Evolutionary conservation across 1,139 yeast species (phyloP), one percentile per base, ranked within the genome.

Genomic region (Geotrichum armillariae): DNA sequence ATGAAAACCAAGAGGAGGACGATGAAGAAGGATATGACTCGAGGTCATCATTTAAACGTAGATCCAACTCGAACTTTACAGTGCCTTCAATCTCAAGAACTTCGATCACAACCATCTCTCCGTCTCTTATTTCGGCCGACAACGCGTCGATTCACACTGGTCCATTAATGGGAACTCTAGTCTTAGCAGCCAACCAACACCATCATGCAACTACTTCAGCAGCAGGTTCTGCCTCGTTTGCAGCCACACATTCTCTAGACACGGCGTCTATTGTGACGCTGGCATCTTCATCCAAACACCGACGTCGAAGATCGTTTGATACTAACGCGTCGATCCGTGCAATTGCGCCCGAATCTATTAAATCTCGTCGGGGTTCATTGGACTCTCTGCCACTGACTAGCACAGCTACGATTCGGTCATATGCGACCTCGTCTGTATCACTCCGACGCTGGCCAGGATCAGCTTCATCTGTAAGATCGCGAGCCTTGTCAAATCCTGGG

Each of bases 311-410:
- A 32, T 66, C 71, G 8, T 60, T 69, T 35, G 73, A 69, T 53
- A 69, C 72, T 17, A 69, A 68, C 54, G 72, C 72, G n/a, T 62
- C 68, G 20, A 69, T 68, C 7, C 58, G 65, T 39, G 73, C 70
- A 9, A 59, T 68, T 38, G 70, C 71, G 2, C 71, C 72, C 8
- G 72, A 66, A 41, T 60, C 66, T n/a, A 47, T 68, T 11, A 53
- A 62, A 21, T 58, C 65, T 8, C 56, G 66, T 25, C 53, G 57
- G 32, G 63, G 58, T 29, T 60, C 64, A 21, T 48, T 59, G 16
- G 66, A 63, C 41, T 58, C 62, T 6, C 48, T 57, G 31, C 58
- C 59, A n/a, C 29, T 38, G 29, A 50, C 53, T n/a, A 34, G 42
- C 11, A 49, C 50, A 11, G 53, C 53, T 3, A 50, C 52, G 8